phyloP scores from a whole-genome alignment of 177 flowering plant genomes.

The Vitis hybrid region DNA sequence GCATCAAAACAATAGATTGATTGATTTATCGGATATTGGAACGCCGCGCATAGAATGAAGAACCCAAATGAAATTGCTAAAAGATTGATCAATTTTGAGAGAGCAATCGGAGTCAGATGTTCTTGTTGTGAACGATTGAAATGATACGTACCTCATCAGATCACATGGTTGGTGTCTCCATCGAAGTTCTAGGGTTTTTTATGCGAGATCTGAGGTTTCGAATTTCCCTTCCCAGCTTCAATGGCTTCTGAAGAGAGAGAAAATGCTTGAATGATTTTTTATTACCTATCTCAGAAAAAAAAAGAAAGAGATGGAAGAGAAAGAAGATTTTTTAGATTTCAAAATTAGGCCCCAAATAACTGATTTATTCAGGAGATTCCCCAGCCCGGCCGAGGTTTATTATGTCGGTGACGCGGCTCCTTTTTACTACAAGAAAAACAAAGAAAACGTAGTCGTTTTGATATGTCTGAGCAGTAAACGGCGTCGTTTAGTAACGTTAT shows the following conservation, averaged over 20 bases:
- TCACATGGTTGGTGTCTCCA: background rate
- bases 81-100: background rate
- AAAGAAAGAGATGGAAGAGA: background rate
- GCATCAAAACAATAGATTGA: background rate
- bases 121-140: background rate
- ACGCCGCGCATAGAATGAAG: background rate
- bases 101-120: background rate
- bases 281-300: no score
- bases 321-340: background rate
- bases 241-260: slow-evolving; percentile 12
- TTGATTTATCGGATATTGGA: background rate
- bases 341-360: no score
- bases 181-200: slow-evolving; percentile 1
- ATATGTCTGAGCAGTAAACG: no score
- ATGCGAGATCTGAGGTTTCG: slow-evolving; percentile 18
- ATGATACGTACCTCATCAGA: slow-evolving; percentile 13
- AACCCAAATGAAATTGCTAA: background rate
- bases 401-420: no score
- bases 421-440: no score
- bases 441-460: no score
- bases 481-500: no score
- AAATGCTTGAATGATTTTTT: background rate
- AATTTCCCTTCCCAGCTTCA: slow-evolving; percentile 3
- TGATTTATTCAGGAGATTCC: no score
- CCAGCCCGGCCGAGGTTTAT: no score